Percentiles rank a stretch among this genome's conserved stretches.
Conservation (phyloP, 2,329 filamentous ascomycete genomes). For the Epichloe gansuensis region DNA sequence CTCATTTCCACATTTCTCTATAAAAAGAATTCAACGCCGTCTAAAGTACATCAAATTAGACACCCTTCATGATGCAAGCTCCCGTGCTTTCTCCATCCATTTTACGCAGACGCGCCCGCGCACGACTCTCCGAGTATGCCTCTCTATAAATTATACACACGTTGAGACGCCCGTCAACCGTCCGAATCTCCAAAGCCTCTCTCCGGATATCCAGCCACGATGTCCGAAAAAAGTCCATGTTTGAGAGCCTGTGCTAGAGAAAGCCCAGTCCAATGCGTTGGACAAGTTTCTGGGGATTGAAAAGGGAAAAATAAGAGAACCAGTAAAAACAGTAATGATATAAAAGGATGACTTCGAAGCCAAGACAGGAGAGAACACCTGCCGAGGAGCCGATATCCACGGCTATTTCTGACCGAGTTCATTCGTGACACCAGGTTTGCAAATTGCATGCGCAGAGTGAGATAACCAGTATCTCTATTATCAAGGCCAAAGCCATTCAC, state of each 20-base stretch:
- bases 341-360: neutral
- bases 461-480: neutral
- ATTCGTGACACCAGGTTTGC: neutral
- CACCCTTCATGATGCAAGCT: conserved; percentile 21
- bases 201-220: neutral
- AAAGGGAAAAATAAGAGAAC: conserved; percentile 3
- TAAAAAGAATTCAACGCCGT: conserved; percentile 20
- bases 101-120: conserved; percentile 15
- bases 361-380: neutral
- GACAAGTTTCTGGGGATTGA: conserved; percentile 8
- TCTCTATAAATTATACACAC: conserved; percentile 26
- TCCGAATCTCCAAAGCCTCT: conserved; percentile 1
- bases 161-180: conserved; percentile 10
- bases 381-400: no score
- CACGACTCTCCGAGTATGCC: conserved; percentile 22
- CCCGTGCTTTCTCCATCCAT: conserved; percentile 16
- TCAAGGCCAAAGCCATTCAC: neutral
- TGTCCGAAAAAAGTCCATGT: neutral
- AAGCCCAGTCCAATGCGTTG: conserved; percentile 7
- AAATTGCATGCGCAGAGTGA: neutral
- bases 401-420: neutral
- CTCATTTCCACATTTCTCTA: conserved; percentile 29
- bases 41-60: conserved; percentile 31
- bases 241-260: conserved; percentile 8
- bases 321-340: neutral